Evolutionary conservation across 306 rosid genomes (phyloP), one percentile per base, ranked within the genome.

Genomic region (Begonia loranthoides): DNA sequence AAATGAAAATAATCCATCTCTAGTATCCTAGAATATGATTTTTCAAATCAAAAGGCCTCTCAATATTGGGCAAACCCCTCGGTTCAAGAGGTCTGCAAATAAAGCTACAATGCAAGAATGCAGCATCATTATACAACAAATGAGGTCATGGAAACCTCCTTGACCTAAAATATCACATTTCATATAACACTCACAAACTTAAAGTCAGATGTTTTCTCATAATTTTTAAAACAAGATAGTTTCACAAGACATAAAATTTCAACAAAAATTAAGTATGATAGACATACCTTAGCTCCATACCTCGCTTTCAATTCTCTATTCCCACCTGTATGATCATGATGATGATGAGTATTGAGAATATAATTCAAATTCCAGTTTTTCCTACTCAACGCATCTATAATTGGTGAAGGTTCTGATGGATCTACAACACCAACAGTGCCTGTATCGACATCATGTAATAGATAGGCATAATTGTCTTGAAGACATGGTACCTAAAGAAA

Each of bases 381-480:
- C 82, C 58, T 83, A 17, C 74, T 80, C 69, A 90, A 76, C 41
- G 83, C 95, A 68, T 90, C 87, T 44, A 90, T 70, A 53, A 90
- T 41, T 33, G 99, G 99, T 2, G 67, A 61, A 66, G 94, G 81
- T 73, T 90, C 95, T 50, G 95, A 90, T 53, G 99, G 99, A 78
- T 90, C 95, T 54, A 90, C 99, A 49, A 90, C 94, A 61, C 94
- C 95, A 43, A 90, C 94, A 1, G 99, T 90, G 41, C 99, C 99
- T 12, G 99, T 90, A 61, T 83, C 94, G 55, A 74, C 79, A 61
- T 90, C 99, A 52, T 90, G 84, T 56, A 90, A 64, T 22, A 90
- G 82, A 68, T 86, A 90, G 13, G 99, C 94, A 57, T 86, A 86
- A 64, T 82, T 90, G 73, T 90, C 94, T 40, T 70, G 50, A 57